Evolutionary conservation across 306 rosid genomes (phyloP), one percentile per base, ranked within the genome.

Genomic region (Rubus parviflorus): DNA sequence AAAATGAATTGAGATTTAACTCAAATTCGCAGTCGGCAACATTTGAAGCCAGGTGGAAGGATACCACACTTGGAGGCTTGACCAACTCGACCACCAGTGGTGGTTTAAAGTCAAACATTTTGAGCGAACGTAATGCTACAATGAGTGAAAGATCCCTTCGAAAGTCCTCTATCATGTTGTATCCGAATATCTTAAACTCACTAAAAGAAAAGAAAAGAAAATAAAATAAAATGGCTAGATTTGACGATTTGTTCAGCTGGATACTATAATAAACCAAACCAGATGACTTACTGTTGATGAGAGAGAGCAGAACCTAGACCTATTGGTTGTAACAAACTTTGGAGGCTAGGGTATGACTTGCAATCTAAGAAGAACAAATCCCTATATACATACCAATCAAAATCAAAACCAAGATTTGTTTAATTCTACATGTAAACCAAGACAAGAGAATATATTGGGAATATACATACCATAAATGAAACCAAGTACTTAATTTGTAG

Each of bases 261-360:
- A n/a, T 10, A 20, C 46, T 10, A 41, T 53, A 10, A 19, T 11
- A 6, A 72, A 37, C 47, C 61, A 6, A 72, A 37, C 47, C 61
- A 72, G 42, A 48, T 72, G 64, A 51, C 35, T 19, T 72, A 52
- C 23, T 52, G 75, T n/a, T 71, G 25, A 37, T 30, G 47, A 3
- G 37, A 71, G 48, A 30, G 20, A 35, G 2, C 35, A 30, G 35
- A 30, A 1, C 8, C 64, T 22, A 58, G 38, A 58, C n/a, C 19
- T 52, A 12, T 6, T 72, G 16, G 48, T 52, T 72, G 23, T 19
- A 72, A 52, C 64, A 11, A 72, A 72, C 20, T 72, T 19, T 65
- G 49, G 15, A 65, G 70, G n/a, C n/a, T n/a, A n/a, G n/a, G 70
- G 63, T 8, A 61, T 61, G 68, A 62, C 43, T 62, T 62, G 67